Evolutionary conservation across 176 grass and related monocot genomes (phyloP), one percentile per base, ranked within the genome.

Genomic region (Eragrostis nindensis): DNA sequence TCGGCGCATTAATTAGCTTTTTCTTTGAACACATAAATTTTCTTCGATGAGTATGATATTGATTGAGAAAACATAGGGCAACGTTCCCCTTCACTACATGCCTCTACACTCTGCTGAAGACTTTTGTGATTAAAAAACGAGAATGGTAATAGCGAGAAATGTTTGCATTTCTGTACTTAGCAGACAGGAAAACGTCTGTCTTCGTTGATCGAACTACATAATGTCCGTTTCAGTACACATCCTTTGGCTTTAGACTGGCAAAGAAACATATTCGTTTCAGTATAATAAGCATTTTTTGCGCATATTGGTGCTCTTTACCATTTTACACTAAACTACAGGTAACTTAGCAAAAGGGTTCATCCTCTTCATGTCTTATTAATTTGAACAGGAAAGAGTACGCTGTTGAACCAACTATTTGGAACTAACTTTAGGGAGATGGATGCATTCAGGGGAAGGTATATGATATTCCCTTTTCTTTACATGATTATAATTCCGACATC

Each of bases 401-500:
- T 97, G 70, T 73, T 97, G 78, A 97, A 97, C 80, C 92, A 90
- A 85, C 89, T 97, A 11, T 97, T 97, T 62, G 73, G 90, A 42
- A 97, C 94, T 69, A 90, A 92, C 45, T 97, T 97, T 59, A 92
- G 50, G 76, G 94, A 97, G 88, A 97, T 97, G 94, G 92, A 97
- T 85, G 87, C 94, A 21, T 97, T 94, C 73, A 94, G 81, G 41
- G 94, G 94, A 85, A 94, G 94, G 94, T 97, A 94, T 45, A 18
- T 40, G 26, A 3, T 25, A 6, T 59, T 57, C 46, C 18, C 18
- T 55, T 63, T 48, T 4, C 27, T 12, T n/a, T 11, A 41, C 54
- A 86, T 73, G 45, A 65, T 57, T 73, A 32, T 5, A 73, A 22
- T 24, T 56, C 19, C n/a, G 0, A 59, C 18, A 13, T 32, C n/a